Base-by-base conservation (phyloP, 768 basidiomycete genomes). In the Tubosaeta sp. region DNA sequence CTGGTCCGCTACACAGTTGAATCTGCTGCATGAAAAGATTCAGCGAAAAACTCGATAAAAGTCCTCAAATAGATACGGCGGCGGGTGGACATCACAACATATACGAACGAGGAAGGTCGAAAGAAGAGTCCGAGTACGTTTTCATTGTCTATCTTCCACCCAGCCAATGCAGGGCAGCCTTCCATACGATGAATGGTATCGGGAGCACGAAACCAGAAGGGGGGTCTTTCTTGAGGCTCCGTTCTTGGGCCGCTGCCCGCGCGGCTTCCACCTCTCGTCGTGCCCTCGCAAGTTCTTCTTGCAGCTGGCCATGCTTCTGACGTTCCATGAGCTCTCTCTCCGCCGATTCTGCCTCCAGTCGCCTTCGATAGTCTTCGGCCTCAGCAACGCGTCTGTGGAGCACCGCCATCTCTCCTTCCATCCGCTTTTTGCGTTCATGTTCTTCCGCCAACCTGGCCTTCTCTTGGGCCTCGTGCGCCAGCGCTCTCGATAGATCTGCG, bases 171-270 rank as follows among this genome's bases (percentile, higher is more conserved):
- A 68, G 58, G 1, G 67, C 67, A 9, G 67, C 67, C 19, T 55
- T 68, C 67, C 67, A 68, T 10, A 68, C 63, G 17, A 68, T 69
- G 42, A 71, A 68, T 6, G 67, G 67, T 48, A 71, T 71, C 7
- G 69, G 67, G 17, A 68, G 44, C 29, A 69, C 42, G 53, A 70
- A 63, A 25, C 58, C 52, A 6, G 67, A 53, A 3, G 66, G 60
- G 6, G 69, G 53, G 33, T 71, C 69, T 46, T 55, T 68, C 59
- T 64, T 69, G 44, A 51, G 13, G 31, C 37, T 11, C 26, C 68
- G 59, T 35, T 70, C 65, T 13, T 69, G 60, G 8, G 57, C 60
- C 38, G 58, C 59, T 14, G 55, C 41, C 45, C 46, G 59, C 25
- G 66, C 63, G 10, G 35, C 42, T 43, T 61, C 68, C 4, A 50